Evolutionary conservation across 2,329 filamentous ascomycete species (phyloP).

Genomic region (Thermoascus crustaceus): DNA sequence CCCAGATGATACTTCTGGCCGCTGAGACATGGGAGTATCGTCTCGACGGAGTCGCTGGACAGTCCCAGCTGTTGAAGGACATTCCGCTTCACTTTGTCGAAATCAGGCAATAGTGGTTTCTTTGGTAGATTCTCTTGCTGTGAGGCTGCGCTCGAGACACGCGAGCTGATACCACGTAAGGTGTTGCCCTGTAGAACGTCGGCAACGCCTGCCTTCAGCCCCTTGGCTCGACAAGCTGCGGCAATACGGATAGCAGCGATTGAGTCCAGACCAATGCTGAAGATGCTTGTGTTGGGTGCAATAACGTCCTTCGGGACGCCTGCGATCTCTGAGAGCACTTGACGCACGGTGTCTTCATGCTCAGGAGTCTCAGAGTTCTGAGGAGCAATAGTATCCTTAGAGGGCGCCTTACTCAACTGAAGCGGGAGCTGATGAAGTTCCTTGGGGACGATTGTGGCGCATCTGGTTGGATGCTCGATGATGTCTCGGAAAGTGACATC

Average conservation of each 20-base stretch:
- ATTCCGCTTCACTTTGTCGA: slow-evolving; percentile 6
- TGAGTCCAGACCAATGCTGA: slow-evolving; percentile 24
- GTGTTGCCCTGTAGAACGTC: slow-evolving; percentile 25
- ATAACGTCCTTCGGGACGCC: slow-evolving; percentile 15
- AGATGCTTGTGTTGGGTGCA: slow-evolving; percentile 21
- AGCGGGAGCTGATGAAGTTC: slow-evolving; percentile 17
- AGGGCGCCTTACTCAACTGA: slow-evolving; percentile 1
- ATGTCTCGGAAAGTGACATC: slow-evolving; percentile 18
- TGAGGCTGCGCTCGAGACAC: slow-evolving; percentile 9
- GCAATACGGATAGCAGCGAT: slow-evolving; percentile 24
- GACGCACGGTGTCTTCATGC: slow-evolving; percentile 13
- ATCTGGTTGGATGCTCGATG: slow-evolving; percentile 18
- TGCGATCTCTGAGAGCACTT: slow-evolving; percentile 17
- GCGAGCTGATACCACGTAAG: slow-evolving; percentile 20
- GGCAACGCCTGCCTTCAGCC: slow-evolving; percentile 20
- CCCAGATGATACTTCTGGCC: slow-evolving; percentile 26
- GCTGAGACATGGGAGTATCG: slow-evolving; percentile 22
- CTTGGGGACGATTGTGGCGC: slow-evolving; percentile 15
- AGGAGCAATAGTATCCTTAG: slow-evolving; percentile 1
- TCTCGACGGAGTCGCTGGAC: slow-evolving; percentile 15
- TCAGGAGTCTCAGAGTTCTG: slow-evolving; percentile 4
- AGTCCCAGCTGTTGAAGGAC: slow-evolving; percentile 12
- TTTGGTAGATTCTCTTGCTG: slow-evolving; percentile 1
- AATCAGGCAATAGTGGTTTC: slow-evolving; percentile 10
- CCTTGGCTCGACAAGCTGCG: slow-evolving; percentile 17